These are phyloP conservation scores for Metarhizium sp. DNA, from an alignment of 2,329 filamentous ascomycete species.

Conservation along the genomic window DNA sequence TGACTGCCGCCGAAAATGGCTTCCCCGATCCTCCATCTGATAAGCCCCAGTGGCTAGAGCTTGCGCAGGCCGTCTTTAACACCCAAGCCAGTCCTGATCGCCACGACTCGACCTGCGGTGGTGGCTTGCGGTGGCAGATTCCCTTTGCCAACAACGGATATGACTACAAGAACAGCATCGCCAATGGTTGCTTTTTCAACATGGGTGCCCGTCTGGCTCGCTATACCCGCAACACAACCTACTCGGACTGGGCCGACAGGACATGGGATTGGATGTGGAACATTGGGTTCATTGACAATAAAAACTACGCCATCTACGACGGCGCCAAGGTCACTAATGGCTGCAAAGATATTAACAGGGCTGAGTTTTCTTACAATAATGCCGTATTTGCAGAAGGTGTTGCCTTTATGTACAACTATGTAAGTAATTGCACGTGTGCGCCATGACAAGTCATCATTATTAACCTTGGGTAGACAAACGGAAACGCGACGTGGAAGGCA, in stretches of 20 bases:
- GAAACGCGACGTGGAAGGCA: constrained; percentile 39
- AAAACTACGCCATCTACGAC: constrained; percentile 51
- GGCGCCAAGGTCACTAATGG: constrained; percentile 42
- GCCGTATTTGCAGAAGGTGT: constrained; percentile 49
- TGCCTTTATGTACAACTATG: constrained; percentile 55
- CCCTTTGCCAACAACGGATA: constrained; percentile 66
- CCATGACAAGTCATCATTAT: not conserved
- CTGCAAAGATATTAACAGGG: constrained; percentile 44
- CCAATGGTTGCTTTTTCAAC: constrained; percentile 56
- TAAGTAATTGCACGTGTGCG: constrained; percentile 16
- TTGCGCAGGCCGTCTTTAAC: constrained; percentile 57
- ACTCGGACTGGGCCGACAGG: constrained; percentile 53
- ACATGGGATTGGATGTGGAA: constrained; percentile 52
- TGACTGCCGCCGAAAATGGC: constrained; percentile 47
- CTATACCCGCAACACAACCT: constrained; percentile 59
- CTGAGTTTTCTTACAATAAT: constrained; percentile 53
- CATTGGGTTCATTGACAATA: constrained; percentile 49
- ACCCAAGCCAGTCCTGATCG: constrained; percentile 44
- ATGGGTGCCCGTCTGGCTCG: constrained; percentile 59
- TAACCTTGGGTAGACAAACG: constrained; percentile 31
- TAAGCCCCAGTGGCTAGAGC: constrained; percentile 42
- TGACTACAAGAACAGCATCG: constrained; percentile 59
- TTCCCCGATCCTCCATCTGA: constrained; percentile 44
- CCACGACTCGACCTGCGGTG: constrained; percentile 45
- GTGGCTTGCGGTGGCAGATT: constrained; percentile 69